Evolutionary conservation across 345 rosid genomes (phyloP).

Genomic region (Eucalyptus albens): DNA sequence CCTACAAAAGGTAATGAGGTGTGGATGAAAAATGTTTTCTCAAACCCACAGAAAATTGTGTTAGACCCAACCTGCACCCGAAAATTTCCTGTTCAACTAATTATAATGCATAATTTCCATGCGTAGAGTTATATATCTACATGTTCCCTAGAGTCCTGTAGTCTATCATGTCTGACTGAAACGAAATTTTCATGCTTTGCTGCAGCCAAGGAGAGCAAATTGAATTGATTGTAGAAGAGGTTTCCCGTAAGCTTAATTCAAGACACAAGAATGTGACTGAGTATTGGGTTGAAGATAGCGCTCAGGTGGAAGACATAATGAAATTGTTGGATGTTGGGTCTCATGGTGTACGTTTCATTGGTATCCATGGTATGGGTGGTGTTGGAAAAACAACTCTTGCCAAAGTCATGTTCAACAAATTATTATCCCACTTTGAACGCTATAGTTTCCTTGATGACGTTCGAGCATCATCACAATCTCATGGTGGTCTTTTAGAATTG

Average conservation of each 20-base stretch:
- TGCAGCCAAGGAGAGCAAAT: background rate
- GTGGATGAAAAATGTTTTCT: background rate
- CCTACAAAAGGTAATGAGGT: background rate
- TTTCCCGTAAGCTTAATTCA: background rate
- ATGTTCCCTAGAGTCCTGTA: background rate
- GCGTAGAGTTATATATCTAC: background rate
- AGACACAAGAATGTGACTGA: background rate
- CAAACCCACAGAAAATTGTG: background rate
- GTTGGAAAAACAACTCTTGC: background rate
- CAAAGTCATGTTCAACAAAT: background rate
- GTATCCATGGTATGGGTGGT: background rate
- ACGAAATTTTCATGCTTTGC: background rate
- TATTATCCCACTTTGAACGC: background rate
- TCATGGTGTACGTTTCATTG: background rate
- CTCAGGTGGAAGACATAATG: background rate
- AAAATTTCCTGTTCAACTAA: background rate
- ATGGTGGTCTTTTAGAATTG: background rate
- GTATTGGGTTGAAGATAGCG: background rate
- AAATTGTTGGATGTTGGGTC: background rate
- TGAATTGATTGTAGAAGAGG: background rate
- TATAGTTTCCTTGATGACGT: conserved; percentile 11
- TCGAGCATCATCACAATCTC: background rate
- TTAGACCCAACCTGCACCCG: background rate
- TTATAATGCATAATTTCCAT: background rate
- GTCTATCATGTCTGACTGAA: background rate